These are phyloP conservation scores for Rhizoclosmatium sp. DNA, from an alignment of 192 early-diverging fungal species.

Conservation along the genomic window DNA sequence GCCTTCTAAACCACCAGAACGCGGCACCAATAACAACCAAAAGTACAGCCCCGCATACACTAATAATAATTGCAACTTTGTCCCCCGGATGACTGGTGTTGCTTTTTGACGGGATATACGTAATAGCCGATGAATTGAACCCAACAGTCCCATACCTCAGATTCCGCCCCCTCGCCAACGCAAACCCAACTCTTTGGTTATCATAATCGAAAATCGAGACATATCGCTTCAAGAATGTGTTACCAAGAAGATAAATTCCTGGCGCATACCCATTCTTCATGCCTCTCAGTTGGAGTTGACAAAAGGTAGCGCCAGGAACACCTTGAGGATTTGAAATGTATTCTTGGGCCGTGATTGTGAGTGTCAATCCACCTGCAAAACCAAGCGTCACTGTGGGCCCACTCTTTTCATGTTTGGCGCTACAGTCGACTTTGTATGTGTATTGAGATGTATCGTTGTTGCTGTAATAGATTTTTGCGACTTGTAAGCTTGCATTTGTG, in stretches of 20 bases:
- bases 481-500: not conserved
- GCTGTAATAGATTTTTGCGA: constrained; percentile 5
- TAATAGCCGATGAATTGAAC: too few species aligned
- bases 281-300: constrained; percentile 11
- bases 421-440: constrained; percentile 22
- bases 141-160: too few species aligned
- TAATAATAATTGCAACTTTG: too few species aligned
- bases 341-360: constrained; percentile 30
- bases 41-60: too few species aligned
- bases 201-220: constrained; percentile 30
- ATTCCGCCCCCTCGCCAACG: not conserved
- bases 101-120: too few species aligned
- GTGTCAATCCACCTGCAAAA: constrained; percentile 19
- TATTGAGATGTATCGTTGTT: not conserved
- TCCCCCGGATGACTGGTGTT: too few species aligned
- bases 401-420: constrained; percentile 5
- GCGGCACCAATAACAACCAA: too few species aligned
- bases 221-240: constrained; percentile 29
- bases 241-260: constrained; percentile 24
- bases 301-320: not conserved
- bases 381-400: constrained; percentile 24
- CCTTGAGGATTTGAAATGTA: constrained; percentile 19
- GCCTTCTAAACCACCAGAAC: too few species aligned
- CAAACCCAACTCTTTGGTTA: constrained; percentile 18
- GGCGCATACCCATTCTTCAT: not conserved